Evolutionary conservation across 2,329 filamentous ascomycete species (phyloP).

Genomic region (Aureobasidium melanogenum): DNA sequence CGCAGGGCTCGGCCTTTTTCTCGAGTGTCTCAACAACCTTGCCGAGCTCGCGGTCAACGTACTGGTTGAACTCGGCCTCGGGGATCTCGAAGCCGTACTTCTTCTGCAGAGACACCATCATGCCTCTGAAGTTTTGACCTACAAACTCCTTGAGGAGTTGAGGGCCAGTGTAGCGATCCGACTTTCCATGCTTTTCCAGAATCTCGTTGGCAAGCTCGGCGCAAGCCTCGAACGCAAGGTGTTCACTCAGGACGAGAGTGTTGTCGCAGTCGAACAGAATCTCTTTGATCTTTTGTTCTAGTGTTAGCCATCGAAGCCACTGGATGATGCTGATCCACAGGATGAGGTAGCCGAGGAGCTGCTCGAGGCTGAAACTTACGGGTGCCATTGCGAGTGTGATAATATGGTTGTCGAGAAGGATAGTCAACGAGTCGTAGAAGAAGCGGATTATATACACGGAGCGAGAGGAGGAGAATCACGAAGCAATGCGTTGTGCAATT

Average conservation of each 20-base stretch:
- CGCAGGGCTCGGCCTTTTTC: conserved; percentile 37
- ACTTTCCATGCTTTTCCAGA: conserved; percentile 56
- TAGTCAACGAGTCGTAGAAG: not conserved
- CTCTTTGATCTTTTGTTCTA: conserved; percentile 32
- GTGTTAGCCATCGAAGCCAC: not conserved
- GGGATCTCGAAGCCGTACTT: conserved; percentile 65
- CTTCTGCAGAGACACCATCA: conserved; percentile 68
- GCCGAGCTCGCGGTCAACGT: conserved; percentile 70
- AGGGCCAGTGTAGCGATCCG: conserved; percentile 65
- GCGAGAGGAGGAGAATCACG: not conserved
- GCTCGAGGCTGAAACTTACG: conserved; percentile 1
- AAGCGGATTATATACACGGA: not conserved
- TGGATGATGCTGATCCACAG: not conserved
- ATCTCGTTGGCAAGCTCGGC: conserved; percentile 84
- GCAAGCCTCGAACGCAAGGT: conserved; percentile 84
- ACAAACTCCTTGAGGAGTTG: conserved; percentile 79
- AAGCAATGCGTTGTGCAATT: not conserved
- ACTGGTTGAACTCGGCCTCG: conserved; percentile 60
- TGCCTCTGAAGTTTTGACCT: conserved; percentile 89
- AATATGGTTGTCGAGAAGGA: not conserved
- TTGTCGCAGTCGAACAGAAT: conserved; percentile 61
- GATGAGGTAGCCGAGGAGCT: conserved; percentile 1
- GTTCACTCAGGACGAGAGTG: conserved; percentile 86
- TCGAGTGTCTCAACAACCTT: conserved; percentile 74
- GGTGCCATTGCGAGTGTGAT: conserved; percentile 1